phyloP scores from a whole-genome alignment of 1,284 basidiomycete genomes.

The Trametes polyzona region DNA sequence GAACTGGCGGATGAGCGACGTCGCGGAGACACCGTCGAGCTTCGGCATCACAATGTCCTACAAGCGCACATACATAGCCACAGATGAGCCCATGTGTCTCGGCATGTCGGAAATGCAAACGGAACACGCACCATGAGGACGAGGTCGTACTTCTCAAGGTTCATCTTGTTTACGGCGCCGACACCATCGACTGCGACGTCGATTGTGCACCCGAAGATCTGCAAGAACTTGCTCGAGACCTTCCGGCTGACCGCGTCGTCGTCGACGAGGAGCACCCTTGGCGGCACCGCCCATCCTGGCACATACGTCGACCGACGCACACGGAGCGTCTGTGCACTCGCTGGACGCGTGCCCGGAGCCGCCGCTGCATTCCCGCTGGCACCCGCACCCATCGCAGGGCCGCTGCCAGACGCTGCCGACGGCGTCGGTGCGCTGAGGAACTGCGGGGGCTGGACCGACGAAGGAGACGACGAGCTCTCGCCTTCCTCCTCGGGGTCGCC shows the following conservation, averaged over 20 bases:
- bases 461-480: slow-evolving; percentile 26
- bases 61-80: slow-evolving; percentile 16
- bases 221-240: slow-evolving; percentile 90
- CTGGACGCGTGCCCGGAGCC: slow-evolving; percentile 23
- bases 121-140: slow-evolving; percentile 82
- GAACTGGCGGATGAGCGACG: slow-evolving; percentile 92
- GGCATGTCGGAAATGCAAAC: slow-evolving; percentile 1
- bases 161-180: slow-evolving; percentile 96
- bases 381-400: neutral
- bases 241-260: slow-evolving; percentile 92
- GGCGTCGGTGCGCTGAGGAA: slow-evolving; percentile 26
- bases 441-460: slow-evolving; percentile 25
- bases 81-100: neutral
- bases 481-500: slow-evolving; percentile 36
- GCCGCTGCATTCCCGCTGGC: slow-evolving; percentile 1
- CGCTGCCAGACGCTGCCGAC: slow-evolving; percentile 15
- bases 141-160: slow-evolving; percentile 91
- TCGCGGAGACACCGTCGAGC: slow-evolving; percentile 88
- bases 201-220: slow-evolving; percentile 94
- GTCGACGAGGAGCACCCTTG: slow-evolving; percentile 89
- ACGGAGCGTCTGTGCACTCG: slow-evolving; percentile 53
- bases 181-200: slow-evolving; percentile 95
- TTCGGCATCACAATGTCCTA: slow-evolving; percentile 96
- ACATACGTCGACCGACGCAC: slow-evolving; percentile 80
- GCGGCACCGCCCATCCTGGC: slow-evolving; percentile 87